These are phyloP conservation scores for Suhomyces yuchorum DNA, from an alignment of 1,139 yeast genomes.

Conservation along the genomic window DNA sequence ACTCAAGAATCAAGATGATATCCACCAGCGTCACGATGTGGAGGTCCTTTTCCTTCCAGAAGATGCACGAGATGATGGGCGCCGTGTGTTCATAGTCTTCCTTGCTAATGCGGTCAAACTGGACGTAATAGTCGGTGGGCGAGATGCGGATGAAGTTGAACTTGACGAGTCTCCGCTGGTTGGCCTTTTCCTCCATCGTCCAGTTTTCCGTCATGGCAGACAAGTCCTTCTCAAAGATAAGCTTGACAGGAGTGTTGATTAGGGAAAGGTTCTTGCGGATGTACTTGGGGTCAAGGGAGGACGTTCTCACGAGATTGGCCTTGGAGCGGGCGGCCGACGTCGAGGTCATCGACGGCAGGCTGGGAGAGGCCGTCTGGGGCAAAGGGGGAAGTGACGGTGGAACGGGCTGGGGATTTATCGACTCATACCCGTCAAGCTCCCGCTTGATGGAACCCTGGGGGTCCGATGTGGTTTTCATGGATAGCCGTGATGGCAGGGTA, in stretches of 20 bases:
- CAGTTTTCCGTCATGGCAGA: conserved; percentile 35
- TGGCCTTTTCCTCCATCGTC: conserved; percentile 32
- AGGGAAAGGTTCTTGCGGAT: conserved; percentile 8
- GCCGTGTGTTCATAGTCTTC: conserved; percentile 26
- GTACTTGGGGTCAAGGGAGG: conserved; percentile 13
- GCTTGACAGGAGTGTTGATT: conserved; percentile 14
- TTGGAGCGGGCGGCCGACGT: neutral
- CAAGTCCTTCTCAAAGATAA: conserved; percentile 14
- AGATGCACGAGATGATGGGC: conserved; percentile 59
- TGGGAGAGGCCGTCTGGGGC: neutral
- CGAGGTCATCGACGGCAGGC: neutral
- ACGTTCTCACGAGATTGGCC: conserved; percentile 13
- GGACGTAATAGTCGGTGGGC: conserved; percentile 27
- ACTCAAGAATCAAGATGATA: conserved; percentile 58
- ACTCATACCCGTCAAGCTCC: neutral
- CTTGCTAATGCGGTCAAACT: conserved; percentile 28
- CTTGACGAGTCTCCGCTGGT: conserved; percentile 39
- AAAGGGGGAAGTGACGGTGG: neutral
- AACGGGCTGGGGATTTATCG: neutral
- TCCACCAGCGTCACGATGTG: conserved; percentile 69
- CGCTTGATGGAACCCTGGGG: neutral
- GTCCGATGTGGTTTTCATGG: neutral
- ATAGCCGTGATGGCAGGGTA: neutral
- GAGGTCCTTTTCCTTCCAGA: conserved; percentile 55
- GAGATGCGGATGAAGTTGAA: conserved; percentile 30